Percentiles rank a stretch among this genome's conserved stretches.
Conservation (phyloP, 495 filamentous ascomycete species). For the Chaetomium cochliodes region DNA sequence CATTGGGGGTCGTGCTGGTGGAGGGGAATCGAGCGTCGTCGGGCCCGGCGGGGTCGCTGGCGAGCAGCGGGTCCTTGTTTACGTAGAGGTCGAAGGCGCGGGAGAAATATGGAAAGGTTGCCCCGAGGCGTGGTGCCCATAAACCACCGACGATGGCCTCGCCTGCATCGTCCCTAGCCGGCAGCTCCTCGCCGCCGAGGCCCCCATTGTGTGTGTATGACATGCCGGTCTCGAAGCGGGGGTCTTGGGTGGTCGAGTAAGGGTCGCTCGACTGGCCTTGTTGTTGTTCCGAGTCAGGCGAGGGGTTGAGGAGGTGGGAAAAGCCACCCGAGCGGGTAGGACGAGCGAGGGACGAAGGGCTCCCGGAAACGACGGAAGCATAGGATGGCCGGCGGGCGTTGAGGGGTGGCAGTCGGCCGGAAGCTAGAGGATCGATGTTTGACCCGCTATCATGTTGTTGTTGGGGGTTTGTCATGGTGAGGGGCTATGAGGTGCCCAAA, state of each 20-base stretch:
- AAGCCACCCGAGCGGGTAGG: slow-evolving; percentile 55
- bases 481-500: slow-evolving; percentile 16
- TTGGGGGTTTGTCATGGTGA: slow-evolving; percentile 41
- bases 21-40: slow-evolving; percentile 30
- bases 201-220: slow-evolving; percentile 5
- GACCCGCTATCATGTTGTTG: slow-evolving; percentile 26
- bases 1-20: slow-evolving; percentile 28
- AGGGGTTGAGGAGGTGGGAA: slow-evolving; percentile 60
- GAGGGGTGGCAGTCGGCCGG: slow-evolving; percentile 27
- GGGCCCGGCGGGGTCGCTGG: slow-evolving; percentile 12
- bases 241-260: slow-evolving; percentile 26
- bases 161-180: neutral
- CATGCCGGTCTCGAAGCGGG: slow-evolving; percentile 17
- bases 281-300: slow-evolving; percentile 40
- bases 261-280: slow-evolving; percentile 39
- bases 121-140: slow-evolving; percentile 45
- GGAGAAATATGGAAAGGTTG: slow-evolving; percentile 55
- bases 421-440: slow-evolving; percentile 26
- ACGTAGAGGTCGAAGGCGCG: slow-evolving; percentile 58
- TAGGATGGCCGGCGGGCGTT: slow-evolving; percentile 60
- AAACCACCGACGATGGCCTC: neutral
- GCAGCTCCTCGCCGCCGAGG: slow-evolving; percentile 18
- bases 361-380: slow-evolving; percentile 76
- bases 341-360: slow-evolving; percentile 45
- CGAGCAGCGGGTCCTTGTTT: slow-evolving; percentile 33